phyloP scores from a whole-genome alignment of 108 stramenopile genomes.

The Nannochloropsis gaditana region DNA sequence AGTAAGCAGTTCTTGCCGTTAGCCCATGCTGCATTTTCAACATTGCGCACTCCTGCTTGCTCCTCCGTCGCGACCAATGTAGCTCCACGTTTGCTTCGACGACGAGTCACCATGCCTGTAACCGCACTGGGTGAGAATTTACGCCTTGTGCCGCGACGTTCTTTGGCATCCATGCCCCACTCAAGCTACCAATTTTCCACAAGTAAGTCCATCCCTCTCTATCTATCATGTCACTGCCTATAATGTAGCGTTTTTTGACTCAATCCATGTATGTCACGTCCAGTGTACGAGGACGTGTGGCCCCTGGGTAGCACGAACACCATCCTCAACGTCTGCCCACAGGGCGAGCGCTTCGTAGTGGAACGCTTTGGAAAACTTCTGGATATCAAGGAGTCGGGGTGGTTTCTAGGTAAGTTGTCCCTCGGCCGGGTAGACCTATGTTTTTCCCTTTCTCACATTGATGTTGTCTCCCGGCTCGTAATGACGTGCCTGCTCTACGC shows the following conservation, averaged over 20 bases:
- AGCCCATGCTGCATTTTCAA: neutral
- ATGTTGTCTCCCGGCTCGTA: neutral
- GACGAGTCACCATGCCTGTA: neutral
- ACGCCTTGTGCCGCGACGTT: neutral
- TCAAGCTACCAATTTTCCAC: neutral
- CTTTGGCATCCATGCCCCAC: neutral
- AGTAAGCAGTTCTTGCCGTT: neutral
- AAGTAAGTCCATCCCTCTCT: neutral
- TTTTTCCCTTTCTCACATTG: neutral
- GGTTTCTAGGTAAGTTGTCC: slow-evolving; percentile 58
- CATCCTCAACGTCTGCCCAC: slow-evolving; percentile 43
- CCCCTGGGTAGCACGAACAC: slow-evolving; percentile 37
- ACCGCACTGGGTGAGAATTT: neutral
- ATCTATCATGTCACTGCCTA: too few species aligned
- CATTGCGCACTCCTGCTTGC: neutral
- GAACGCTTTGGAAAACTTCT: slow-evolving; percentile 86
- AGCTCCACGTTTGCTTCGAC: neutral
- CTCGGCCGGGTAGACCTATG: neutral
- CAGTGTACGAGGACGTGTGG: slow-evolving; percentile 33
- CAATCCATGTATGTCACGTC: neutral
- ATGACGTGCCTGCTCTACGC: neutral
- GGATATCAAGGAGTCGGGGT: slow-evolving; percentile 76
- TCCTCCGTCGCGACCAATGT: neutral
- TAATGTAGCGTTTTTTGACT: too few species aligned
- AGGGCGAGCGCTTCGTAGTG: slow-evolving; percentile 74